A percentile compares a stretch with the other conserved stretches of the same genome.
These are phyloP conservation scores for Sabuloglossum arenarium DNA, from an alignment of 495 filamentous ascomycete genomes.

Conservation along the genomic window DNA sequence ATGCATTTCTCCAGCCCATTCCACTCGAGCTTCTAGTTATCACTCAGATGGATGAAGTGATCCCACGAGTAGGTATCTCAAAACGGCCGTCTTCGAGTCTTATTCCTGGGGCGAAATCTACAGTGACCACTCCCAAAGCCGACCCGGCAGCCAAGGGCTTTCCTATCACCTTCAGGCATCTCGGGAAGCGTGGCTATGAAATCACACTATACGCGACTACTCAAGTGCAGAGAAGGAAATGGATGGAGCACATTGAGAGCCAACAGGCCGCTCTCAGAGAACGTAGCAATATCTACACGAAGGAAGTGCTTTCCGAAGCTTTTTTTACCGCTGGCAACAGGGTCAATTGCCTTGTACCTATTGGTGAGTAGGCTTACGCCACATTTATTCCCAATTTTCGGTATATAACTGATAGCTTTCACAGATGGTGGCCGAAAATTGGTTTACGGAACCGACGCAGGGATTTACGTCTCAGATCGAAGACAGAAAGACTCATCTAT, in stretches of 20 bases:
- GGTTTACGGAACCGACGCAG: slow-evolving; percentile 80
- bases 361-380: slow-evolving; percentile 32
- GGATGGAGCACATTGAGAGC: slow-evolving; percentile 84
- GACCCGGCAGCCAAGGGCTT: slow-evolving; percentile 39
- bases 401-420: neutral
- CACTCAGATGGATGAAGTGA: slow-evolving; percentile 87
- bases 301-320: slow-evolving; percentile 59
- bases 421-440: slow-evolving; percentile 86
- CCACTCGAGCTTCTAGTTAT: slow-evolving; percentile 87
- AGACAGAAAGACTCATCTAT: slow-evolving; percentile 61
- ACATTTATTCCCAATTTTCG: neutral
- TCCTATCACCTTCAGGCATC: slow-evolving; percentile 93
- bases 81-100: slow-evolving; percentile 83
- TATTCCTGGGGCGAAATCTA: slow-evolving; percentile 47
- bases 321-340: slow-evolving; percentile 69
- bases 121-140: slow-evolving; percentile 21
- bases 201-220: slow-evolving; percentile 72
- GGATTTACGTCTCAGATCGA: slow-evolving; percentile 79
- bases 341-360: slow-evolving; percentile 83
- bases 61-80: slow-evolving; percentile 54
- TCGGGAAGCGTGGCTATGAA: slow-evolving; percentile 93
- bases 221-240: slow-evolving; percentile 66
- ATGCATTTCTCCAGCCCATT: slow-evolving; percentile 42
- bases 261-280: slow-evolving; percentile 72
- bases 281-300: slow-evolving; percentile 83